Evolutionary conservation across 2,329 filamentous ascomycete genomes (phyloP).

Genomic region (Trichoderma sp.): DNA sequence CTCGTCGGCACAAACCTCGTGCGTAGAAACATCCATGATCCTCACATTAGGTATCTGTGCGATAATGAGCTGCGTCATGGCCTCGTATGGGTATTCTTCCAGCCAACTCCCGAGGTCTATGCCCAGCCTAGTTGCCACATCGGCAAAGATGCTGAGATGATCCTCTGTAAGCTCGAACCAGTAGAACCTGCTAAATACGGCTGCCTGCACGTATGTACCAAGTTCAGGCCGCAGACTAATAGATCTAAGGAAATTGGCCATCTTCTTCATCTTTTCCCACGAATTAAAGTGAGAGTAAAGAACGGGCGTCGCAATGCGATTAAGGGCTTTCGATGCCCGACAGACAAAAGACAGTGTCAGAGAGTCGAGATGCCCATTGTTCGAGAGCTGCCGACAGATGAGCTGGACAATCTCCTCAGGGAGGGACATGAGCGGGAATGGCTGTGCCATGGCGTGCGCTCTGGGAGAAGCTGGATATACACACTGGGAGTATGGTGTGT

Average conservation of each 20-base stretch:
- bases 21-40: neutral
- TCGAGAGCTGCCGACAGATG: neutral
- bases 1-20: neutral
- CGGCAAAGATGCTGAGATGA: neutral
- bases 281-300: neutral
- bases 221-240: neutral
- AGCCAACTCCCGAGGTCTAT: neutral
- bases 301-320: neutral
- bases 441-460: neutral
- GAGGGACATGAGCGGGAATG: neutral
- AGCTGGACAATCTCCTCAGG: neutral
- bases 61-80: neutral
- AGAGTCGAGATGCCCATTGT: neutral
- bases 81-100: neutral
- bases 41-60: neutral
- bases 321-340: neutral
- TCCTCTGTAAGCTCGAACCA: neutral
- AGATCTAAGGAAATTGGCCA: neutral
- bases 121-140: neutral
- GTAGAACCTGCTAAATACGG: neutral
- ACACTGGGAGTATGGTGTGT: neutral
- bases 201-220: neutral
- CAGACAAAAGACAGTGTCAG: neutral
- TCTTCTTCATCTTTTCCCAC: neutral
- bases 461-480: neutral